Evolutionary conservation across 73 alveolate genomes (phyloP).

Genomic region (Stentor roeselii): DNA sequence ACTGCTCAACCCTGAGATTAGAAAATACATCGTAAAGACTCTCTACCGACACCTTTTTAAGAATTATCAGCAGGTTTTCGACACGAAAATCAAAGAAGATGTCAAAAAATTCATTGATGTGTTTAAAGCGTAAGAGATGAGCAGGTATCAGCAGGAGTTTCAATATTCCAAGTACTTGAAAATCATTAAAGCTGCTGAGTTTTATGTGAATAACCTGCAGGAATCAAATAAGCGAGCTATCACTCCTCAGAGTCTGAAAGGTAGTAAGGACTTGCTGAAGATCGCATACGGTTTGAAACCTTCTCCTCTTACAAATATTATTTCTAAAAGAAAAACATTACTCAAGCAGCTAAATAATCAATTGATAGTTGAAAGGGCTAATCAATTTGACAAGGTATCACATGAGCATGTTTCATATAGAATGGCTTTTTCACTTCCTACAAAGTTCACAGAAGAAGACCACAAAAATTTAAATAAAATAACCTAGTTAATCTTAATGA

Average conservation of each 20-base stretch:
- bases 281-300: neutral
- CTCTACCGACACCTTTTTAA: neutral
- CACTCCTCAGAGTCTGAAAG: neutral
- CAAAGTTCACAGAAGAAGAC: neutral
- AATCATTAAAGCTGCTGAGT: neutral
- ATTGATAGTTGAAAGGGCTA: neutral
- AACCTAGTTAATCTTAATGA: too few species aligned
- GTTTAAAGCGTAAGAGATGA: neutral
- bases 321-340: neutral
- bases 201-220: neutral
- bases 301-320: neutral
- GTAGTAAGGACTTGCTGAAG: neutral
- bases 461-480: too few species aligned
- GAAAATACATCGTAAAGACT: neutral
- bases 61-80: neutral
- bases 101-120: neutral
- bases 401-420: neutral
- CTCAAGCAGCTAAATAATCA: neutral
- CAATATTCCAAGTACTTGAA: neutral
- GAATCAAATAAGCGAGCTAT: neutral
- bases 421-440: neutral
- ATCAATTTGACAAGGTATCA: neutral
- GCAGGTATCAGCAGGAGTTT: neutral
- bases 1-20: neutral
- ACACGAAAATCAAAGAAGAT: neutral